Conservation (phyloP, 345 rosid genomes). For the Camelina sativa region DNA sequence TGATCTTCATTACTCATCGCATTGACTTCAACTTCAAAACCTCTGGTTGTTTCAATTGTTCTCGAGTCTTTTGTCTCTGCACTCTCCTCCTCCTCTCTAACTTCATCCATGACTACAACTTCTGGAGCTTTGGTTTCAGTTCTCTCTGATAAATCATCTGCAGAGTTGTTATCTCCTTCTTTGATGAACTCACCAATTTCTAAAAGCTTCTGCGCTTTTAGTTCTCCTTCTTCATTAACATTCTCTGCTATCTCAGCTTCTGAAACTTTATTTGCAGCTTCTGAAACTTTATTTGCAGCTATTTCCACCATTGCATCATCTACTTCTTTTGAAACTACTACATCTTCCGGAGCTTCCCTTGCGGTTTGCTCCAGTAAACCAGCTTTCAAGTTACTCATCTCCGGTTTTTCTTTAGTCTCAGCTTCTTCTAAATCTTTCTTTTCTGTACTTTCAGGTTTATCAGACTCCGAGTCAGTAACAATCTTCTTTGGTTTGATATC, state of each 20-base stretch:
- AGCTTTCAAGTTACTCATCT: conserved; percentile 8
- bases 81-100: conserved; percentile 29
- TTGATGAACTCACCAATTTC: conserved; percentile 38
- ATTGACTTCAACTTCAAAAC: conserved; percentile 16
- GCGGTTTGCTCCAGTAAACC: conserved; percentile 23
- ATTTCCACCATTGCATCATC: conserved; percentile 20
- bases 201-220: conserved; percentile 39
- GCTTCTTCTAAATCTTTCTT: conserved; percentile 33
- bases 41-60: conserved; percentile 37
- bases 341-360: conserved; percentile 6
- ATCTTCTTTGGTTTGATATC: conserved; percentile 43
- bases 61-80: conserved; percentile 16
- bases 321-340: conserved; percentile 34
- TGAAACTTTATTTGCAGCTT: conserved; percentile 31
- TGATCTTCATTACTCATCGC: conserved; percentile 21
- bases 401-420: conserved; percentile 31
- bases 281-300: conserved; percentile 28
- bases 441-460: conserved; percentile 16
- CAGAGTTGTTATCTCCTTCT: conserved; percentile 36
- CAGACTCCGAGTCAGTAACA: not conserved
- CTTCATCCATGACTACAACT: conserved; percentile 43
- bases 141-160: conserved; percentile 38
- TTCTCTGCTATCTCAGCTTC: conserved; percentile 42
- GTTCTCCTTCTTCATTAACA: conserved; percentile 34
- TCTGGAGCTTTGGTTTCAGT: conserved; percentile 47